A percentile compares a stretch with the other conserved stretches of the same genome.
Conservation (phyloP, 345 rosid species). For the Anastatica hierochuntica region DNA sequence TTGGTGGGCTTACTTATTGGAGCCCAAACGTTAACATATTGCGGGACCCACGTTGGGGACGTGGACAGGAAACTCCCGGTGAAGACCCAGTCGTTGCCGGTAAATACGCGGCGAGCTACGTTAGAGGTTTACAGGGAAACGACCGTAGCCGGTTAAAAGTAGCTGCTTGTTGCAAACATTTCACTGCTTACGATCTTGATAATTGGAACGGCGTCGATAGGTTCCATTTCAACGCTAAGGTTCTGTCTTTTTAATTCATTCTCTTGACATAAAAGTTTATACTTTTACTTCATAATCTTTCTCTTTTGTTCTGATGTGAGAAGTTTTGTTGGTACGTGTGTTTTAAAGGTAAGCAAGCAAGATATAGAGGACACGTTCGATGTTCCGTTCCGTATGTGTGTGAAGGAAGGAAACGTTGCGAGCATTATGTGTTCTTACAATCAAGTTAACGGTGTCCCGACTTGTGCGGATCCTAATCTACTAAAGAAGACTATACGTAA, state of each 20-base stretch:
- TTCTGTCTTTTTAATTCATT: background rate
- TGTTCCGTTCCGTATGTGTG: slow-evolving; percentile 73
- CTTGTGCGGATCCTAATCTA: slow-evolving; percentile 73
- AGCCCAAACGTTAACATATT: slow-evolving; percentile 74
- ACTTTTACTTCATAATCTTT: no score
- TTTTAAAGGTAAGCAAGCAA: slow-evolving; percentile 65
- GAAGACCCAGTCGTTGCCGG: slow-evolving; percentile 77
- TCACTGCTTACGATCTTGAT: slow-evolving; percentile 83
- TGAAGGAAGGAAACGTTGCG: slow-evolving; percentile 67
- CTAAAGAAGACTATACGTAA: slow-evolving; percentile 46
- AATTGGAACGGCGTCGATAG: slow-evolving; percentile 79
- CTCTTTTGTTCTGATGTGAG: slow-evolving; percentile 7
- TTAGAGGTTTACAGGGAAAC: slow-evolving; percentile 62
- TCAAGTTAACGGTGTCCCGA: slow-evolving; percentile 75
- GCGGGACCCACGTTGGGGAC: slow-evolving; percentile 88
- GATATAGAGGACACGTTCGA: slow-evolving; percentile 73
- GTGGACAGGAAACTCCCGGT: slow-evolving; percentile 90
- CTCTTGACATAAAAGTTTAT: no score
- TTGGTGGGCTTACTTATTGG: slow-evolving; percentile 71
- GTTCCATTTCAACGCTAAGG: slow-evolving; percentile 74
- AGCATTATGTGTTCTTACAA: slow-evolving; percentile 94
- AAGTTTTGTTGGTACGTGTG: background rate
- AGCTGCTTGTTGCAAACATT: slow-evolving; percentile 84
- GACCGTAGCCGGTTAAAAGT: slow-evolving; percentile 55
- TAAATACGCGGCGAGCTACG: slow-evolving; percentile 65